Conservation (phyloP, 1,284 basidiomycete species). For the Austropuccinia psidii region DNA sequence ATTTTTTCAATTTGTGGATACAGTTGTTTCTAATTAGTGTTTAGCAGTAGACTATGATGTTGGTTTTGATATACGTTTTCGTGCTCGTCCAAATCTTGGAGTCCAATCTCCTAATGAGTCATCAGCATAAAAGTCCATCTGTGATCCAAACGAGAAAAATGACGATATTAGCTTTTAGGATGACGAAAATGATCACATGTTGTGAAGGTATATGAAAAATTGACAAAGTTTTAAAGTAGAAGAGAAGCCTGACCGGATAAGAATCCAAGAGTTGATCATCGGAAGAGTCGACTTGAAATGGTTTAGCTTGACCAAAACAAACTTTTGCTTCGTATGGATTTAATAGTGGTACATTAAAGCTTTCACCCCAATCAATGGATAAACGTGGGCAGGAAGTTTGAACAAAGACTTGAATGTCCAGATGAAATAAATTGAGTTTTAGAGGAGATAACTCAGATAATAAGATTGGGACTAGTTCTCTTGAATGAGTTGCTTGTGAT, state of each 20-base stretch:
- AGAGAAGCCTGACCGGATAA: conserved; percentile 12
- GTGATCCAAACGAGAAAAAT: neutral
- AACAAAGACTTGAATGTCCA: conserved; percentile 73
- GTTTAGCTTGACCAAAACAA: conserved; percentile 63
- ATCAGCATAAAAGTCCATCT: conserved; percentile 37
- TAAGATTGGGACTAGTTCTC: conserved; percentile 75
- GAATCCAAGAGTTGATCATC: conserved; percentile 43
- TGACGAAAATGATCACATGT: neutral
- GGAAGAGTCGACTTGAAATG: conserved; percentile 54
- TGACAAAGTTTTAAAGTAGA: neutral
- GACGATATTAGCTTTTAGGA: neutral
- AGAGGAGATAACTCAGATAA: conserved; percentile 92
- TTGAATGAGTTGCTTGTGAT: conserved; percentile 35
- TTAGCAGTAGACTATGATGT: no score
- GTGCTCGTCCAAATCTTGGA: conserved; percentile 3
- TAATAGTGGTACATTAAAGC: conserved; percentile 78
- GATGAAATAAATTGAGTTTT: conserved; percentile 74
- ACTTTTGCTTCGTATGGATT: conserved; percentile 92
- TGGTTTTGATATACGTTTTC: no score
- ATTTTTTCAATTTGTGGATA: no score
- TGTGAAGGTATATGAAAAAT: neutral
- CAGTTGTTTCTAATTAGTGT: no score
- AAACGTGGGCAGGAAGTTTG: conserved; percentile 93
- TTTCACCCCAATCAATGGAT: conserved; percentile 78
- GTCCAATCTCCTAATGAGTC: conserved; percentile 30